Evolutionary conservation across 208 protist genomes (phyloP).

Genomic region (Crithidia expoeki): DNA sequence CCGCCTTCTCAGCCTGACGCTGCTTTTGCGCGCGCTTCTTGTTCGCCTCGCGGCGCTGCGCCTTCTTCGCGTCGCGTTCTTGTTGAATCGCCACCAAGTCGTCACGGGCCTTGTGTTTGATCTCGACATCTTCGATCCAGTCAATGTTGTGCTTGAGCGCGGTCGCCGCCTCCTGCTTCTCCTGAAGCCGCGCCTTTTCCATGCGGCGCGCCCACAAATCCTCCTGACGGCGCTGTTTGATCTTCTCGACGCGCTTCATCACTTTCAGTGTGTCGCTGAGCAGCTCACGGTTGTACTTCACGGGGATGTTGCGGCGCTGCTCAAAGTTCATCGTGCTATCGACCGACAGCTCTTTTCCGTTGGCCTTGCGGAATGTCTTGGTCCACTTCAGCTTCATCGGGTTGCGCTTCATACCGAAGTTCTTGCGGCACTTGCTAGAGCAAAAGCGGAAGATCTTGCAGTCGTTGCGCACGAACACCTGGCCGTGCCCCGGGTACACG

Average conservation of each 20-base stretch:
- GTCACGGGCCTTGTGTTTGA: constrained; percentile 86
- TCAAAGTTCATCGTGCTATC: constrained; percentile 99
- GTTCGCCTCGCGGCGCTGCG: constrained; percentile 70
- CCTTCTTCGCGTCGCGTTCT: constrained; percentile 77
- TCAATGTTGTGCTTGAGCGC: constrained; percentile 95
- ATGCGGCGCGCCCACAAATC: constrained; percentile 94
- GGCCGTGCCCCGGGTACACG: constrained; percentile 99
- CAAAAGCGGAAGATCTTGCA: constrained; percentile 97
- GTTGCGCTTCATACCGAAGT: constrained; percentile 99
- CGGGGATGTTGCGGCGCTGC: constrained; percentile 96
- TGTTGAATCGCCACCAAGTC: constrained; percentile 76
- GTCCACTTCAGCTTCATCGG: constrained; percentile 99
- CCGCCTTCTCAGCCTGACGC: constrained; percentile 64
- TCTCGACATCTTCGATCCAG: constrained; percentile 87
- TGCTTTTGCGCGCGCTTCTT: constrained; percentile 76
- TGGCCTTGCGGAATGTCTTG: constrained; percentile 98
- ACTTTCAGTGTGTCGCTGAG: constrained; percentile 94
- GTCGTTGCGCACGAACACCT: constrained; percentile 99
- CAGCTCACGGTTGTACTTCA: constrained; percentile 99
- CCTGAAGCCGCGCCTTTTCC: constrained; percentile 70
- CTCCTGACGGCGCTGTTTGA: constrained; percentile 94
- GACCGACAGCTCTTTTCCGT: constrained; percentile 98
- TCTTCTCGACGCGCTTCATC: constrained; percentile 97
- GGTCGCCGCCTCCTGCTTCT: constrained; percentile 77
- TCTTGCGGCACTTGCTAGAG: constrained; percentile 98